Evolutionary conservation across 1,284 basidiomycete genomes (phyloP).

Genomic region (Salmacisia buchloeana): DNA sequence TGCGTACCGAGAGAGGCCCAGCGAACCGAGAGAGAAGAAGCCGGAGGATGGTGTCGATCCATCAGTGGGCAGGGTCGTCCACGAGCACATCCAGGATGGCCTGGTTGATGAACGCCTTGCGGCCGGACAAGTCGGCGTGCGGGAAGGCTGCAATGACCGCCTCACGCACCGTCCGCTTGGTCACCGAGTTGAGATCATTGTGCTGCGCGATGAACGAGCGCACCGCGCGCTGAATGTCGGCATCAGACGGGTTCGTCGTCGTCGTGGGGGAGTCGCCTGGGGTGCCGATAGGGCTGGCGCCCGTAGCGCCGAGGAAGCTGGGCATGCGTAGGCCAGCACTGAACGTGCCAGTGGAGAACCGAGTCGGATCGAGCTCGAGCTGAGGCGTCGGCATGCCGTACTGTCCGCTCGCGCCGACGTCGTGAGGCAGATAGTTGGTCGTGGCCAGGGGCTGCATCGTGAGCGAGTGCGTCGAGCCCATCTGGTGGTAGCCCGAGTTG

Average conservation of each 20-base stretch:
- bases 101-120: conserved; percentile 42
- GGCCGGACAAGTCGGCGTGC: conserved; percentile 29
- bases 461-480: background rate
- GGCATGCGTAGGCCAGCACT: background rate
- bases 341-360: background rate
- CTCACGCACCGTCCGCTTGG: conserved; percentile 45
- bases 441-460: background rate
- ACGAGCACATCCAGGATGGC: conserved; percentile 44
- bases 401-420: background rate
- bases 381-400: conserved; percentile 3
- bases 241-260: conserved; percentile 17
- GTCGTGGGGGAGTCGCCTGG: too few relatives aligned
- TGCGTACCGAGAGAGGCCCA: too few relatives aligned
- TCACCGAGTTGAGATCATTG: conserved; percentile 44
- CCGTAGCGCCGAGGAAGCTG: background rate
- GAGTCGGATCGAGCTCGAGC: background rate
- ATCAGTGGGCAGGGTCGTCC: conserved; percentile 1
- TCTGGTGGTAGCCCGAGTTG: background rate
- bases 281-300: background rate
- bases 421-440: conserved; percentile 1
- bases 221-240: conserved; percentile 38
- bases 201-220: conserved; percentile 43
- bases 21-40: background rate
- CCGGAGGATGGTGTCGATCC: background rate
- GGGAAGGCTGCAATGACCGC: conserved; percentile 44